Evolutionary conservation across 768 basidiomycete genomes (phyloP).

Genomic region (Mycena galopus): DNA sequence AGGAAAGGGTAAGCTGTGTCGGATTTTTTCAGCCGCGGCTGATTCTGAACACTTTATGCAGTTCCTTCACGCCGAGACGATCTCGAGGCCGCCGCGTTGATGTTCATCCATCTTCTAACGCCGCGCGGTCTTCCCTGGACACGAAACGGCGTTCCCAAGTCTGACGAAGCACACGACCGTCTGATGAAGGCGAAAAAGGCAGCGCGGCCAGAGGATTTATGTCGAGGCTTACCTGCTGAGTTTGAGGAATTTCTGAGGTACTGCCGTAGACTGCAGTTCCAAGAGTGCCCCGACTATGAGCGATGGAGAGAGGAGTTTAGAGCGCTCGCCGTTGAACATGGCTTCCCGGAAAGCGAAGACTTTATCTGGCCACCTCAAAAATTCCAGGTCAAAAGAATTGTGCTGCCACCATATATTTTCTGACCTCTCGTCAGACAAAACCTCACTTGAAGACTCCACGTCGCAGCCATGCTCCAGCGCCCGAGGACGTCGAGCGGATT

Average conservation of each 20-base stretch:
- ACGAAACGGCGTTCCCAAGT: conserved; percentile 83
- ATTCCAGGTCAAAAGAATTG: conserved; percentile 38
- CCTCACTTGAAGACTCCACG: conserved; percentile 52
- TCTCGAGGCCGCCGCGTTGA: conserved; percentile 80
- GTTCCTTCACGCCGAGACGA: conserved; percentile 86
- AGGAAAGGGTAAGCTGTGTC: conserved; percentile 66
- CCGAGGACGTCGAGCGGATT: conserved; percentile 66
- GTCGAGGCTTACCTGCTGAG: conserved; percentile 73
- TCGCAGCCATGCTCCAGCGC: conserved; percentile 52
- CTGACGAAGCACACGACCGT: conserved; percentile 70
- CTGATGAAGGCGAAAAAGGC: conserved; percentile 75
- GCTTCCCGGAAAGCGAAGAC: conserved; percentile 67
- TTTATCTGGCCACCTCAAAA: conserved; percentile 84
- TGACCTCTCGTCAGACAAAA: conserved; percentile 3
- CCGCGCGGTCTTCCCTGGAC: conserved; percentile 85
- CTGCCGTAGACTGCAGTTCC: conserved; percentile 76
- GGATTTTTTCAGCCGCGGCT: not conserved
- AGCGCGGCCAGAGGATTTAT: conserved; percentile 75
- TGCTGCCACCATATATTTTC: conserved; percentile 40
- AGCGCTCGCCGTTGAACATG: conserved; percentile 69
- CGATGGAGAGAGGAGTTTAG: conserved; percentile 76
- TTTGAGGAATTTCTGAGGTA: conserved; percentile 86
- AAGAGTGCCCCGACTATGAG: conserved; percentile 77
- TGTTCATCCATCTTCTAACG: conserved; percentile 85
- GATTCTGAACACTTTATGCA: conserved; percentile 43